Conservation (phyloP, 371 early-diverging fungal species). For the Sporodiniella umbellata region DNA sequence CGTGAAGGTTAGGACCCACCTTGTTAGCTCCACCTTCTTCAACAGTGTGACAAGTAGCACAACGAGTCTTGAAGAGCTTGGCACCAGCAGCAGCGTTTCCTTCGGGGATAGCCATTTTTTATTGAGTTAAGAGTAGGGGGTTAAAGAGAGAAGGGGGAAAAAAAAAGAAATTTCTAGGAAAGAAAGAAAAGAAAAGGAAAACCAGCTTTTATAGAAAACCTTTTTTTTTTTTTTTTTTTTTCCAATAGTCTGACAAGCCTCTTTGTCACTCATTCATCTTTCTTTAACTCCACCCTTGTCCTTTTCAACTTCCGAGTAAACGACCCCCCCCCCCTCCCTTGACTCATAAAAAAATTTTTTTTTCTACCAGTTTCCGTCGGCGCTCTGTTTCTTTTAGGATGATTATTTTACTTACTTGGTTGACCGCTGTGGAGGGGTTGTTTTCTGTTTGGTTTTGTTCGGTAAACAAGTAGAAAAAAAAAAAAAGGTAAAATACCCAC, state of each 20-base stretch:
- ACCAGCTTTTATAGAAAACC: neutral
- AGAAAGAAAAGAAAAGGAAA: constrained; percentile 5
- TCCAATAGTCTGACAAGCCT: too few relatives aligned
- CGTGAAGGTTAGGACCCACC: constrained; percentile 96
- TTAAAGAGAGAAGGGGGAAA: constrained; percentile 7
- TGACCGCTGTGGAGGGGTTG: too few relatives aligned
- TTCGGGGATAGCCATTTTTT: constrained; percentile 13
- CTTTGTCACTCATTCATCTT: too few relatives aligned
- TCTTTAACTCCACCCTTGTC: too few relatives aligned
- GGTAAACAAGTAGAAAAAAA: too few relatives aligned
- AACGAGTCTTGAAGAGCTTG: constrained; percentile 98
- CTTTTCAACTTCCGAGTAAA: too few relatives aligned
- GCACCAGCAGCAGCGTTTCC: constrained; percentile 75
- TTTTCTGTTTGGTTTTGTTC: too few relatives aligned
- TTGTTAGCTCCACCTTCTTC: constrained; percentile 88
- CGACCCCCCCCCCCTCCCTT: too few relatives aligned
- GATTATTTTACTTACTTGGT: neutral
- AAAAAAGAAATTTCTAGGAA: neutral
- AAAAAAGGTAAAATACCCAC: too few relatives aligned
- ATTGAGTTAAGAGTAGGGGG: constrained; percentile 22
- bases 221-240: neutral
- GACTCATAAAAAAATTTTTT: too few relatives aligned
- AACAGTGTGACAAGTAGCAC: constrained; percentile 97
- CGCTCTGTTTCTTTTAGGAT: constrained; percentile 13
- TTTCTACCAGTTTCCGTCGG: constrained; percentile 18